Evolutionary conservation across 2,329 filamentous ascomycete species (phyloP).

Genomic region (Ophiocordyceps australis): DNA sequence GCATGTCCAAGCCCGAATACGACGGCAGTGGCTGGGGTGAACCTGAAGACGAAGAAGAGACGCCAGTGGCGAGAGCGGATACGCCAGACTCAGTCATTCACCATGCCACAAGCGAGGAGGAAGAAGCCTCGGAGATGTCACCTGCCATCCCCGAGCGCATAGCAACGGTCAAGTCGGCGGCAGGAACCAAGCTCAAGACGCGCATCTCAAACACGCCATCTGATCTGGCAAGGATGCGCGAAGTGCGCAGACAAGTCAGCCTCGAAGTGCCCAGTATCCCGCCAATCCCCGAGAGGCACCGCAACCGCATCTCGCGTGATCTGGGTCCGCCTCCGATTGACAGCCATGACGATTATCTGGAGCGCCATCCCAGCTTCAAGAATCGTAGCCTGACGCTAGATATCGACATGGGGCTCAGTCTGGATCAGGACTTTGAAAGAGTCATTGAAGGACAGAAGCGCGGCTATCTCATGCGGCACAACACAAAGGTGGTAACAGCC

Average conservation of each 20-base stretch:
- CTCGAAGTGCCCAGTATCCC: conserved; percentile 45
- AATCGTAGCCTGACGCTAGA: conserved; percentile 69
- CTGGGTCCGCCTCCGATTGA: conserved; percentile 15
- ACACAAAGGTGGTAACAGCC: conserved; percentile 93
- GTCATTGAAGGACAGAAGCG: conserved; percentile 97
- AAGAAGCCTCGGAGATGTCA: conserved; percentile 29
- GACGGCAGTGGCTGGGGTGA: conserved; percentile 44
- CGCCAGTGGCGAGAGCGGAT: too few relatives aligned
- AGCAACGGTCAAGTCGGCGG: conserved; percentile 72
- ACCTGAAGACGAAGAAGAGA: conserved; percentile 30
- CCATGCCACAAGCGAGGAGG: conserved; percentile 39
- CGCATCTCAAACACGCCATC: conserved; percentile 74
- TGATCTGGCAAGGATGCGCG: conserved; percentile 70
- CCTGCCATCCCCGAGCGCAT: conserved; percentile 61
- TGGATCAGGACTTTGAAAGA: conserved; percentile 85
- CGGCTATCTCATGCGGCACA: conserved; percentile 96
- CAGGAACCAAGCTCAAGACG: conserved; percentile 75
- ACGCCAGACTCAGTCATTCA: conserved; percentile 87
- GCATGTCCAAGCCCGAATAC: conserved; percentile 41
- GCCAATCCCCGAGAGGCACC: conserved; percentile 41
- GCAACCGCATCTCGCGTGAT: conserved; percentile 32
- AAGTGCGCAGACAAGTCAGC: conserved; percentile 71
- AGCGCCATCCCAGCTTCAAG: conserved; percentile 56
- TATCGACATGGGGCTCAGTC: conserved; percentile 67
- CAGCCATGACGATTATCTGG: conserved; percentile 23